Conservation (phyloP, 2,329 filamentous ascomycete genomes). For the Pseudogymnoascus sp. region DNA sequence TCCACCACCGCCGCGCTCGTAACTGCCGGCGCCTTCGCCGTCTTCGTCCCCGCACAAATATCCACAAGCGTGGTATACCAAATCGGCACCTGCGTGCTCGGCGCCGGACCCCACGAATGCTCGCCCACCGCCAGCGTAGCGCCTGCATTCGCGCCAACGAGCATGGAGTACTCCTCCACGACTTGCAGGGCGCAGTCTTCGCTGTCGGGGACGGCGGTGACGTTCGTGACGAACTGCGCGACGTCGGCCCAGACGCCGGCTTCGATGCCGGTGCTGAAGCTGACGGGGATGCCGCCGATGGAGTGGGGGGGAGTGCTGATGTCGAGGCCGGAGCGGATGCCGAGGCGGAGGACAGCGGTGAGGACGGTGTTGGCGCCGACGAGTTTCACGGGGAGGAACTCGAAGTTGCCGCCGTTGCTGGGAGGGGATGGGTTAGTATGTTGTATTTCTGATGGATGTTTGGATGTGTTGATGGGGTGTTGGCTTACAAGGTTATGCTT, state of each 20-base stretch:
- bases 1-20: slow-evolving; percentile 17
- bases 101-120: slow-evolving; percentile 44
- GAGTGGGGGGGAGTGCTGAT: slow-evolving; percentile 26
- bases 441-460: not conserved
- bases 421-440: not conserved
- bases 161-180: slow-evolving; percentile 43
- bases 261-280: slow-evolving; percentile 24
- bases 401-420: slow-evolving; percentile 47
- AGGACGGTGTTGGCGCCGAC: slow-evolving; percentile 38
- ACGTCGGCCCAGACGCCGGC: slow-evolving; percentile 46
- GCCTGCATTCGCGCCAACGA: slow-evolving; percentile 46
- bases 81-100: slow-evolving; percentile 41
- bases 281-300: slow-evolving; percentile 17
- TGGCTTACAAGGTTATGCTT: slow-evolving; percentile 41
- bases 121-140: slow-evolving; percentile 39
- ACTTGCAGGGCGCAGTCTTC: slow-evolving; percentile 39
- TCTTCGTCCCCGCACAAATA: slow-evolving; percentile 33
- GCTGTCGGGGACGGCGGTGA: slow-evolving; percentile 34
- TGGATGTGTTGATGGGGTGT: not conserved
- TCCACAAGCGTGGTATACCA: slow-evolving; percentile 45
- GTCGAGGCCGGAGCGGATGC: slow-evolving; percentile 38
- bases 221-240: slow-evolving; percentile 46
- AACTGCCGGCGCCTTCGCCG: slow-evolving; percentile 18
- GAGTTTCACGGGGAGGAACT: slow-evolving; percentile 49
- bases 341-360: slow-evolving; percentile 41